Conservation (phyloP, 2,329 filamentous ascomycete genomes). For the Cladosporium sp. region DNA sequence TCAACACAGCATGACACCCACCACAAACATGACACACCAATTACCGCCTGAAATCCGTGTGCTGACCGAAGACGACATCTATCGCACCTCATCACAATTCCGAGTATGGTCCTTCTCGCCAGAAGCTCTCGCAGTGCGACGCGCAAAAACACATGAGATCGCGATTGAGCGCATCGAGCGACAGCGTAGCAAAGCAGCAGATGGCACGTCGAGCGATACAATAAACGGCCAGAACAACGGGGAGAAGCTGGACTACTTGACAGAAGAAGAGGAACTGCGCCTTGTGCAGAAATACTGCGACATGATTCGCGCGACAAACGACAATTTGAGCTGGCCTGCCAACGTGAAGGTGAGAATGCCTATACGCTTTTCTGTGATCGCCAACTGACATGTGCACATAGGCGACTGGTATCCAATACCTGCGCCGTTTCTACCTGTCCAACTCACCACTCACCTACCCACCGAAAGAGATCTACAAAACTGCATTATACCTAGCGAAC, state of each 20-base stretch:
- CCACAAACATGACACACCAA: conserved; percentile 8
- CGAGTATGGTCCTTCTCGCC: conserved; percentile 89
- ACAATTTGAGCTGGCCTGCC: conserved; percentile 58
- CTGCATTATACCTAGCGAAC: conserved; percentile 85
- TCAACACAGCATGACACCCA: background rate
- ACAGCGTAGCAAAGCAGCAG: conserved; percentile 14
- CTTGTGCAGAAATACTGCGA: conserved; percentile 77
- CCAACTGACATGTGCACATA: conserved; percentile 26
- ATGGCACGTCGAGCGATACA: conserved; percentile 20
- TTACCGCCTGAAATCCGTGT: conserved; percentile 6
- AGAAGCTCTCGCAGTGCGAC: conserved; percentile 64
- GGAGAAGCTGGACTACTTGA: conserved; percentile 70
- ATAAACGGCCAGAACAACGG: conserved; percentile 38
- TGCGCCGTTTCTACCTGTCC: conserved; percentile 91
- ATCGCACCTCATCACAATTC: conserved; percentile 85
- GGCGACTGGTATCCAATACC: conserved; percentile 81
- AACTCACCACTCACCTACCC: conserved; percentile 97
- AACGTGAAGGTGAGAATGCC: conserved; percentile 51
- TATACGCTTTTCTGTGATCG: background rate
- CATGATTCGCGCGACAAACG: conserved; percentile 43
- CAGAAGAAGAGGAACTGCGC: conserved; percentile 74
- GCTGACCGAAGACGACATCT: conserved; percentile 85
- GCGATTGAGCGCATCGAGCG: conserved; percentile 64
- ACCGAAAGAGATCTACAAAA: conserved; percentile 82
- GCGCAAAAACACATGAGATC: conserved; percentile 72